Evolutionary conservation across 192 early-diverging fungal genomes (phyloP), one percentile per base, ranked within the genome.

Genomic region (Umbelopsis sp.): DNA sequence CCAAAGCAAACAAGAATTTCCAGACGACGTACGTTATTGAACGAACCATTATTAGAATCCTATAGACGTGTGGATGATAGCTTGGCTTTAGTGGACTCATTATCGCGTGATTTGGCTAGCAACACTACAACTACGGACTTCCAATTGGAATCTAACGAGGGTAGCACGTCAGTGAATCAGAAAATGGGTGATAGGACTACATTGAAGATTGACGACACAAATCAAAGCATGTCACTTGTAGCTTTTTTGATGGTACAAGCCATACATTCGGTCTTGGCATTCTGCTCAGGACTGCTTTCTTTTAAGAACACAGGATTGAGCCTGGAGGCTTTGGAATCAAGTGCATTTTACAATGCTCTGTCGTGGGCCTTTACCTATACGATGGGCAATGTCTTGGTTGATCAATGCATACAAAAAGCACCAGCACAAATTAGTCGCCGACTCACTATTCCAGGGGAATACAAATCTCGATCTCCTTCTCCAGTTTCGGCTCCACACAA

Each of bases 51-150:
- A 1, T 10, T 66, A n/a, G 73, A 46, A 37, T 77, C 75, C 7
- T 72, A 72, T 21, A 71, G 72, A 50, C 70, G 75, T 16, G 48
- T 77, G 9, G 75, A 77, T 49, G 44, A 71, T 15, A 72, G 71
- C 3, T 50, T 77, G 46, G 75, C 75, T 4, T 18, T 77, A 12
- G 75, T 77, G 15, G 75, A 71, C 9, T 77, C 75, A 15, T 67
- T 77, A 20, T 76, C 69, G 21, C 69, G 74, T 61, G 74, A 76
- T 23, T 41, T 76, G 35, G 74, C 74, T 49, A 47, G 30, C 15
- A 33, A 61, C 13, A 9, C 22, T 16, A 46, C 25, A n/a, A 6
- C 61, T 6, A 55, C 50, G 3, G 52, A 69, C 4, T 35, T 49
- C 8, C 46, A 21, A 22, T 53, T n/a, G 13, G 55, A 16, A 35